These are phyloP conservation scores for Tephrocybe sp. DNA, from an alignment of 768 basidiomycete species.

Conservation along the genomic window DNA sequence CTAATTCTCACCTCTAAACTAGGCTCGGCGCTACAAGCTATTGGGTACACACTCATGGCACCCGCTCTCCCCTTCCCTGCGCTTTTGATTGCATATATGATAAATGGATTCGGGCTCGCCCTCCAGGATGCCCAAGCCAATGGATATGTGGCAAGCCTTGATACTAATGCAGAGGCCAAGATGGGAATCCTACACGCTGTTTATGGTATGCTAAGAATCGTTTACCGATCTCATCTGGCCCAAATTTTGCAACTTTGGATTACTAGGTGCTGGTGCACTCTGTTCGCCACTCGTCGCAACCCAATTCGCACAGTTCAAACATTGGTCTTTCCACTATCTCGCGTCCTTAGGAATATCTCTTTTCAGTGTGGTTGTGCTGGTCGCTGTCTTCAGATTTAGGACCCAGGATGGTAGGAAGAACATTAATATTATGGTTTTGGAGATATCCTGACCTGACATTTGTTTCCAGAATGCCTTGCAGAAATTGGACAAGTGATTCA, in stretches of 20 bases:
- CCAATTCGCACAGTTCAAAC: slow-evolving; percentile 62
- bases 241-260: neutral
- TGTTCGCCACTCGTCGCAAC: slow-evolving; percentile 75
- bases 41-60: slow-evolving; percentile 44
- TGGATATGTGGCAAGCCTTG: slow-evolving; percentile 61
- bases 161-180: slow-evolving; percentile 53
- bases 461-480: slow-evolving; percentile 40
- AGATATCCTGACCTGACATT: neutral
- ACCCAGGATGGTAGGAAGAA: slow-evolving; percentile 57
- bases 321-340: slow-evolving; percentile 82
- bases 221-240: neutral
- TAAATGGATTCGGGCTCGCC: slow-evolving; percentile 28
- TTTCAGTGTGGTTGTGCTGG: slow-evolving; percentile 49
- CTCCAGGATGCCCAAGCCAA: slow-evolving; percentile 73
- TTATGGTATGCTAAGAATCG: slow-evolving; percentile 42
- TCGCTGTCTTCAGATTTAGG: slow-evolving; percentile 63
- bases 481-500: slow-evolving; percentile 42
- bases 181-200: slow-evolving; percentile 69
- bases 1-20: neutral
- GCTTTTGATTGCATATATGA: slow-evolving; percentile 35
- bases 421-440: too few species aligned
- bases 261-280: slow-evolving; percentile 61
- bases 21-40: slow-evolving; percentile 41
- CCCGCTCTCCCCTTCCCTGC: slow-evolving; percentile 53
- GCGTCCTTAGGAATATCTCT: slow-evolving; percentile 65